Evolutionary conservation across 2,329 filamentous ascomycete species (phyloP), one percentile per base, ranked within the genome.

Genomic region (Nannizzia gypsea): DNA sequence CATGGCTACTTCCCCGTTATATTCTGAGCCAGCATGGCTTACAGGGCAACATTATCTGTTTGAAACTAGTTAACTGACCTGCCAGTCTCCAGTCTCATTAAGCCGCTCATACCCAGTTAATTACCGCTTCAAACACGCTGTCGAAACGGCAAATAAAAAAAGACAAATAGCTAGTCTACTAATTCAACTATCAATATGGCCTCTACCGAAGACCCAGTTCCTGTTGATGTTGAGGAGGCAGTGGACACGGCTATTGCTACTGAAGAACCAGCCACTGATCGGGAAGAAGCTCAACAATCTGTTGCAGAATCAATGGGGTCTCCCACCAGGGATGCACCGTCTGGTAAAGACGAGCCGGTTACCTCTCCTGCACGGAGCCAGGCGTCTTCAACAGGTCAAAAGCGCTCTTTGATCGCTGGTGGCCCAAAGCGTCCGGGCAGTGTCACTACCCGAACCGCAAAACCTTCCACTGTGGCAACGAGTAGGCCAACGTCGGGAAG

Each of bases 361-460:
- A 54, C 50, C 13, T 54, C 50, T 34, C 50, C 50, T 11, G 50
- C 26, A 54, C 50, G 50, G 15, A 54, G 50, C 50, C 50, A 54
- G 50, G 13, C 50, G 17, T 54, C 50, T 6, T 61, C 66, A 44
- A 63, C 66, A 52, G 61, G 69, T 9, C 62, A 69, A 11, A 73
- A 74, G 61, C 70, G 70, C 58, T 68, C 73, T 17, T 57, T 70
- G 36, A 67, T 71, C 3, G 69, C 70, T 38, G 69, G 70, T n/a
- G 66, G 73, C 15, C 66, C 71, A 11, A 73, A 72, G 60, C 69
- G 73, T 20, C 69, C 74, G 1, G 15, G 50, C 15, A 13, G 13
- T 54, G 31, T 67, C 22, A 65, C 66, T 2, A 65, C 64, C 2
- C 68, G 70, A 13, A 68, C 72, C 3, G 62, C 69, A 6, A 64